Base-by-base conservation (phyloP, 495 filamentous ascomycete species). In the Aspergillus coremiiformis region DNA sequence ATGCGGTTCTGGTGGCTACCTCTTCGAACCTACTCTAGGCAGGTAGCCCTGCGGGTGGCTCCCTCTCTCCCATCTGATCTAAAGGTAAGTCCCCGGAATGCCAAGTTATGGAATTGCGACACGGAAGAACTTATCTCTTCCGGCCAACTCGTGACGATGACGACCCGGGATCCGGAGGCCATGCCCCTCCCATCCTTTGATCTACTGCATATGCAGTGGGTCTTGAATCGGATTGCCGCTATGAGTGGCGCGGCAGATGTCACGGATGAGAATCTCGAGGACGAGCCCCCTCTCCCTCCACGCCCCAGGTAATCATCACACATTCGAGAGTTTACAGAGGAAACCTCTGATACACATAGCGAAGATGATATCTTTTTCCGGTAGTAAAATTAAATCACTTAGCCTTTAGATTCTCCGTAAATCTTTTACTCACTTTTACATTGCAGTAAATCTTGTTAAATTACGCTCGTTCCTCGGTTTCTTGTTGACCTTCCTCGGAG, bases 161-260 rank as follows among this genome's bases (percentile, higher is more conserved):
- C 43, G 32, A 62, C 56, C 29, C 45, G 51, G 15, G 56, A 62
- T 48, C 56, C 59, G 21, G 41, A 47, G 23, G 24, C 15, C 22
- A 37, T 44, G 17, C 60, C 60, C 1, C 47, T 62, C 3, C 60
- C 60, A 22, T 56, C 50, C 21, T 32, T 59, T 11, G 53, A 54
- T 11, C 26, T 62, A 7, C 53, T 62, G 22, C 41, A 54, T 5
- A 53, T 59, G 39, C 60, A 59, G 53, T 62, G 56, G 60, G 32
- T 56, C 6, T 32, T 62, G 27, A 54, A 59, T 23, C 42, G 59
- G 15, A 20, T 62, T 23, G 47, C 51, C 10, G 52, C 55, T 0
- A 44, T 62, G 23, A 33, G 45, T 53, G 59, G 59, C 23, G 59
- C 59, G 23, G 59, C 56, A 5, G 58, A 61, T 51, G 44, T 54